Conservation (phyloP, 1,139 yeast genomes). For the Dujonia santamariae region DNA sequence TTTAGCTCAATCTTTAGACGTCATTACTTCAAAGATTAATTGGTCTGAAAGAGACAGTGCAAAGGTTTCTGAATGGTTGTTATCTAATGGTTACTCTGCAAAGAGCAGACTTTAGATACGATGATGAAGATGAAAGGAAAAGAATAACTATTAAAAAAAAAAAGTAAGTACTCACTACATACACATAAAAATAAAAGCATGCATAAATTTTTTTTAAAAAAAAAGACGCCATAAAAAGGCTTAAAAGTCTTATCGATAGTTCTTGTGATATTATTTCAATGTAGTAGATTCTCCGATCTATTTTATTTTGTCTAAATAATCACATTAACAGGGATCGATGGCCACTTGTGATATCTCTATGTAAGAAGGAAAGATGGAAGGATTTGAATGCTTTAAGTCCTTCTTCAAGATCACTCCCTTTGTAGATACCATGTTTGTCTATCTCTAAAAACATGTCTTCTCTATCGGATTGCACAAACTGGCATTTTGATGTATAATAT, state of each 20-base stretch:
- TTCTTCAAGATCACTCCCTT: conserved; percentile 23
- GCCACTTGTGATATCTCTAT: too few species aligned
- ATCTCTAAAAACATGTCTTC: conserved; percentile 20
- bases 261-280: too few species aligned
- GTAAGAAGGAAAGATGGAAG: conserved; percentile 33
- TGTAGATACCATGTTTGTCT: conserved; percentile 11
- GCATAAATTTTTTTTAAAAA: too few species aligned
- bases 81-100: conserved; percentile 36
- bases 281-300: too few species aligned
- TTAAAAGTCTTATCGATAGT: too few species aligned
- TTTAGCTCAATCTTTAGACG: conserved; percentile 69
- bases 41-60: conserved; percentile 67
- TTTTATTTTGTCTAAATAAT: too few species aligned
- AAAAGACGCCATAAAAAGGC: too few species aligned
- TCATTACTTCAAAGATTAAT: conserved; percentile 55
- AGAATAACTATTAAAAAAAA: conserved; percentile 5
- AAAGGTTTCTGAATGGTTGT: conserved; percentile 53
- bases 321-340: too few species aligned
- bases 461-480: conserved; percentile 28
- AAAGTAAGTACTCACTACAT: not conserved
- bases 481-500: conserved; percentile 42
- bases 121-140: not conserved
- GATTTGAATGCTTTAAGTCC: conserved; percentile 27
- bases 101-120: conserved; percentile 1
- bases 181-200: not conserved